phyloP scores from a whole-genome alignment of 805 yeast genomes.

The Nakazawaea populi region DNA sequence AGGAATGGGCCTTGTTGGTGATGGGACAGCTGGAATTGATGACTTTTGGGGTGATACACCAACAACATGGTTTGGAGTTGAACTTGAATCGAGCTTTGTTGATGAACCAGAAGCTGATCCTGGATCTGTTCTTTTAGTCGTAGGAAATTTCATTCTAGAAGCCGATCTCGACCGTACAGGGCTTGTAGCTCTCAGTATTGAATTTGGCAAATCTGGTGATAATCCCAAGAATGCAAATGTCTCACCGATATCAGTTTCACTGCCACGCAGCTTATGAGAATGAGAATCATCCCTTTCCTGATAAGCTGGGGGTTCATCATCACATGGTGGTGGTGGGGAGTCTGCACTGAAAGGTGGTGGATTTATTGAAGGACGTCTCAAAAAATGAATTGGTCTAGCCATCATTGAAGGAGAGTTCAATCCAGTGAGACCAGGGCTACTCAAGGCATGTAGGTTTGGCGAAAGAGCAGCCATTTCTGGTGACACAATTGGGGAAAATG shows the following conservation, averaged over 20 bases:
- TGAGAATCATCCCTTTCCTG: conserved; percentile 18
- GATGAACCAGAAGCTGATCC: background rate
- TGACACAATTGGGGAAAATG: conserved; percentile 40
- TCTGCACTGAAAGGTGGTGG: conserved; percentile 59
- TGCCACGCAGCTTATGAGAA: conserved; percentile 10
- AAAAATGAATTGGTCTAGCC: conserved; percentile 47
- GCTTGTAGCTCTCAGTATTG: conserved; percentile 26
- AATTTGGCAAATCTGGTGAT: conserved; percentile 26
- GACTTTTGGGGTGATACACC: background rate
- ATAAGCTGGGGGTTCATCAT: conserved; percentile 17
- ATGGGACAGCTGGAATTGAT: background rate
- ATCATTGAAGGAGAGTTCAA: conserved; percentile 28
- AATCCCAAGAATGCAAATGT: conserved; percentile 25
- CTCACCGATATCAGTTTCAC: conserved; percentile 8
- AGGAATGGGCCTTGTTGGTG: background rate
- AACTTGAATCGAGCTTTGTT: background rate
- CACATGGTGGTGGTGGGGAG: conserved; percentile 30
- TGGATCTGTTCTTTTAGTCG: background rate
- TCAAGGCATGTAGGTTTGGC: conserved; percentile 17
- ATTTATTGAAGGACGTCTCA: conserved; percentile 48
- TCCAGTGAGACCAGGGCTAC: conserved; percentile 1
- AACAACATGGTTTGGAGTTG: background rate
- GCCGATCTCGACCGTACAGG: conserved; percentile 14
- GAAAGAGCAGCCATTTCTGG: conserved; percentile 24
- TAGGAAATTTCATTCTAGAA: background rate